A percentile compares a stretch with the other conserved stretches of the same genome.
These are phyloP conservation scores for Brassica carinata DNA, from an alignment of 345 rosid species.

Conservation along the genomic window DNA sequence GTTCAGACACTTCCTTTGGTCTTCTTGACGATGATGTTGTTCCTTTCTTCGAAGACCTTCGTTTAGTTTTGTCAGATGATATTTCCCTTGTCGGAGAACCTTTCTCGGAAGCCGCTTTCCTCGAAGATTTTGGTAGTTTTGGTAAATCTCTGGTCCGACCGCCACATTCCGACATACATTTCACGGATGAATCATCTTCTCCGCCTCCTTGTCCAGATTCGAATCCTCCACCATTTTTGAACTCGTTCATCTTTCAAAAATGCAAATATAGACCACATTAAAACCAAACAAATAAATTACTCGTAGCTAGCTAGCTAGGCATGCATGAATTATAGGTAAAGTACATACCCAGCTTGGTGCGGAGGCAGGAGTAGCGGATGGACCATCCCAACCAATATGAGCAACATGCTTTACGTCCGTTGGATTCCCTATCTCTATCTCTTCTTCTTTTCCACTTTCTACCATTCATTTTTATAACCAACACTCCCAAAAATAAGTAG, in stretches of 20 bases:
- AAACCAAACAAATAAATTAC: not conserved
- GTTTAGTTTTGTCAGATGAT: slow-evolving; percentile 50
- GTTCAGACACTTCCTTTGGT: slow-evolving; percentile 18
- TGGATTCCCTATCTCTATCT: slow-evolving; percentile 80
- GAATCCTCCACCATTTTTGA: slow-evolving; percentile 39
- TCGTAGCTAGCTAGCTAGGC: not conserved
- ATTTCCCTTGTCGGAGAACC: slow-evolving; percentile 49
- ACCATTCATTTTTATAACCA: slow-evolving; percentile 18
- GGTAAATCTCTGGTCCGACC: slow-evolving; percentile 36
- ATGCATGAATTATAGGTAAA: not conserved
- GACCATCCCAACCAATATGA: slow-evolving; percentile 91
- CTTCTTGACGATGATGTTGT: slow-evolving; percentile 5
- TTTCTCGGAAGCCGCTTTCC: slow-evolving; percentile 36
- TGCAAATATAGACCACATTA: not conserved
- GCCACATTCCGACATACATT: slow-evolving; percentile 65
- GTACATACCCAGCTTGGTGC: slow-evolving; percentile 60
- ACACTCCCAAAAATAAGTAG: not conserved
- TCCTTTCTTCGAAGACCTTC: slow-evolving; percentile 50
- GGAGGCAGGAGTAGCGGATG: slow-evolving; percentile 41
- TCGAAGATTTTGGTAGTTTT: slow-evolving; percentile 36
- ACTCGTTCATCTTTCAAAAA: slow-evolving; percentile 64
- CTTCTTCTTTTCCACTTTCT: slow-evolving; percentile 76
- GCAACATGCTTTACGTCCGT: slow-evolving; percentile 96
- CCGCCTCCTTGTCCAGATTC: slow-evolving; percentile 43
- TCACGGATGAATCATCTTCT: slow-evolving; percentile 44